These are phyloP conservation scores for Tricholoma matsutake DNA, from an alignment of 768 basidiomycete species.

Conservation along the genomic window DNA sequence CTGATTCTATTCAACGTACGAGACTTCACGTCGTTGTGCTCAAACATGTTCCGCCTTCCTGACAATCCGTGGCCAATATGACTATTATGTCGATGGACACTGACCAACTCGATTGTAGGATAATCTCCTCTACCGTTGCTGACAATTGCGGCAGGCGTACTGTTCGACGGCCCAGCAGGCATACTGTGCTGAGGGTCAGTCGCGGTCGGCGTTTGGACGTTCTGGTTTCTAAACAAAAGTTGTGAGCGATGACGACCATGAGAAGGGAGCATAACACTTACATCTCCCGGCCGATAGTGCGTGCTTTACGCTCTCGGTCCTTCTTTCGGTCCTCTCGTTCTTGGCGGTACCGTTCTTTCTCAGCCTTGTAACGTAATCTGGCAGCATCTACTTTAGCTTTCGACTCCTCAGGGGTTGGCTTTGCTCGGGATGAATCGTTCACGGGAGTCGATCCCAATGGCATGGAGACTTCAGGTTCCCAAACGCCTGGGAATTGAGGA, in stretches of 20 bases:
- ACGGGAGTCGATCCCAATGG: slow-evolving; percentile 19
- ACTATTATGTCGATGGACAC: slow-evolving; percentile 46
- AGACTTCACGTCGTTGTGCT: slow-evolving; percentile 27
- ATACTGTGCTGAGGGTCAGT: not conserved
- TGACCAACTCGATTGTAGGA: slow-evolving; percentile 63
- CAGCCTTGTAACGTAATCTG: slow-evolving; percentile 61
- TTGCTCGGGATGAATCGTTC: slow-evolving; percentile 8
- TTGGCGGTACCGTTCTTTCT: slow-evolving; percentile 67
- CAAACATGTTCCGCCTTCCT: slow-evolving; percentile 21
- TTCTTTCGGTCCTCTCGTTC: slow-evolving; percentile 50
- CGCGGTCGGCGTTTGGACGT: not conserved
- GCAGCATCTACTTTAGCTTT: slow-evolving; percentile 58
- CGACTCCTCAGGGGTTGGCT: slow-evolving; percentile 34
- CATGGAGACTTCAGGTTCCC: slow-evolving; percentile 12
- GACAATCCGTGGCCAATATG: slow-evolving; percentile 34
- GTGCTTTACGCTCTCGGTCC: slow-evolving; percentile 27
- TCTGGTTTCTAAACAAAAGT: not conserved
- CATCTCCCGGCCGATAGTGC: slow-evolving; percentile 8
- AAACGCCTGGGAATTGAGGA: slow-evolving; percentile 14
- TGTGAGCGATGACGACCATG: not conserved
- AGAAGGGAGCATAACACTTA: slow-evolving; percentile 3
- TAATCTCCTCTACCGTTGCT: slow-evolving; percentile 60
- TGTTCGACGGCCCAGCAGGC: slow-evolving; percentile 16
- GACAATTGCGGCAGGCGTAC: slow-evolving; percentile 41
- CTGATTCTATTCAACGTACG: slow-evolving; percentile 51